A percentile compares a stretch with the other conserved stretches of the same genome.
Conservation (phyloP, 192 early-diverging fungal genomes). For the Coemansia erecta region DNA sequence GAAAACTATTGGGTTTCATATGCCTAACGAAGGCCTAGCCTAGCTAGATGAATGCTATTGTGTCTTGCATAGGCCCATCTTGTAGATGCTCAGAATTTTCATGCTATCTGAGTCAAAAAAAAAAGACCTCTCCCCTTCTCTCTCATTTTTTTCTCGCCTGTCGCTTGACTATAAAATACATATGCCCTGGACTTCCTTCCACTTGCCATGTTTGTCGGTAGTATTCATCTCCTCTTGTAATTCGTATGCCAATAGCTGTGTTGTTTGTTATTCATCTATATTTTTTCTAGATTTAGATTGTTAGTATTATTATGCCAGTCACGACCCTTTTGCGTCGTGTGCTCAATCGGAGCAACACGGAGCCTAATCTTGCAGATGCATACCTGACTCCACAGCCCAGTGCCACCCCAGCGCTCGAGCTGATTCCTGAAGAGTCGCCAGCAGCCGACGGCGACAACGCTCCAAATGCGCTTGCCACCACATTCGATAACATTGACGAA, state of each 20-base stretch:
- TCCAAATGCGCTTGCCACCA: slow-evolving; percentile 7
- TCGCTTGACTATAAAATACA: too few relatives aligned
- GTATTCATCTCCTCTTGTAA: background rate
- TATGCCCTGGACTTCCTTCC: too few relatives aligned
- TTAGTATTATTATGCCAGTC: slow-evolving; percentile 17
- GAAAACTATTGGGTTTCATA: too few relatives aligned
- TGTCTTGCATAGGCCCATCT: too few relatives aligned
- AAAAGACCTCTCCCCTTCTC: too few relatives aligned
- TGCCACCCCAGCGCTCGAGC: slow-evolving; percentile 5
- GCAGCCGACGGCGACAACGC: background rate
- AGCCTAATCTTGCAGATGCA: slow-evolving; percentile 8
- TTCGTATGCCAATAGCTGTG: background rate
- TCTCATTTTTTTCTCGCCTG: too few relatives aligned
- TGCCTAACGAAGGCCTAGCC: too few relatives aligned
- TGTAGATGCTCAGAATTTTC: too few relatives aligned
- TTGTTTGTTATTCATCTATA: background rate
- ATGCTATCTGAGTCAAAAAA: too few relatives aligned
- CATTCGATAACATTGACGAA: slow-evolving; percentile 16
- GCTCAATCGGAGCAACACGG: slow-evolving; percentile 31
- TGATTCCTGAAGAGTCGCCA: slow-evolving; percentile 3
- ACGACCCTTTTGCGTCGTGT: slow-evolving; percentile 37
- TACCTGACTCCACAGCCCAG: slow-evolving; percentile 1
- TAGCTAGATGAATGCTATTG: too few relatives aligned
- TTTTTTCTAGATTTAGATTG: background rate
- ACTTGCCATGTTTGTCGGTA: too few relatives aligned